Evolutionary conservation across 495 filamentous ascomycete genomes (phyloP), one percentile per base, ranked within the genome.

Genomic region (Aspergillus kassunensis): DNA sequence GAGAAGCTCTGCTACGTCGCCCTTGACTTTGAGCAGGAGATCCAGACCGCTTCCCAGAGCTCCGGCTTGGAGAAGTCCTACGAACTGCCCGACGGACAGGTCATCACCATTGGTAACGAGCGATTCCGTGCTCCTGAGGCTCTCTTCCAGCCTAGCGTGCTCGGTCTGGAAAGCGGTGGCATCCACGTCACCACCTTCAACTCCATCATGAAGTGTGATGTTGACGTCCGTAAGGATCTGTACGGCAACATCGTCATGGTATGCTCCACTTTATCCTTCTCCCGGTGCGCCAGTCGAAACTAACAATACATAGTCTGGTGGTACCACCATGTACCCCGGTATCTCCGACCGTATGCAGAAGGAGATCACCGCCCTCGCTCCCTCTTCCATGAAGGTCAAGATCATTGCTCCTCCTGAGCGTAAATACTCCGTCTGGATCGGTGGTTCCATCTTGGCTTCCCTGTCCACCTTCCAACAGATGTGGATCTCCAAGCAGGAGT

Each of bases 401-500:
- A 87, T 87, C 70, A 87, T 87, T 62, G 84, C 84, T 69, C 84
- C 84, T 59, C 84, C 84, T 44, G 84, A 87, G 78, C 83, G 84
- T 65, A 87, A 87, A 76, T 87, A 87, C 81, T 87, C 93, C 55
- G 93, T 98, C 81, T 98, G 93, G 93, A 98, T 98, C 74, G 93
- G 93, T 90, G 93, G 93, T 84, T 98, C 93, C 74, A 98, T 98
- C 73, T 79, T 98, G 69, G 93, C 93, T 59, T 98, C 93, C 57
- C 89, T 98, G 59, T 98, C 93, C 53, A 97, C 93, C 78, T 97
- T 97, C 91, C 93, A 98, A 80, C 93, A 97, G 81, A 98, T 98
- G 95, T 98, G 93, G 93, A 97, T 98, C 86, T 98, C 93, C 59
- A 98, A 98, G 89, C 93, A 98, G 81, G 93, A 97, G 83, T 97